These are phyloP conservation scores for Penicillium alfredii DNA, from an alignment of 495 filamentous ascomycete genomes.

Conservation along the genomic window DNA sequence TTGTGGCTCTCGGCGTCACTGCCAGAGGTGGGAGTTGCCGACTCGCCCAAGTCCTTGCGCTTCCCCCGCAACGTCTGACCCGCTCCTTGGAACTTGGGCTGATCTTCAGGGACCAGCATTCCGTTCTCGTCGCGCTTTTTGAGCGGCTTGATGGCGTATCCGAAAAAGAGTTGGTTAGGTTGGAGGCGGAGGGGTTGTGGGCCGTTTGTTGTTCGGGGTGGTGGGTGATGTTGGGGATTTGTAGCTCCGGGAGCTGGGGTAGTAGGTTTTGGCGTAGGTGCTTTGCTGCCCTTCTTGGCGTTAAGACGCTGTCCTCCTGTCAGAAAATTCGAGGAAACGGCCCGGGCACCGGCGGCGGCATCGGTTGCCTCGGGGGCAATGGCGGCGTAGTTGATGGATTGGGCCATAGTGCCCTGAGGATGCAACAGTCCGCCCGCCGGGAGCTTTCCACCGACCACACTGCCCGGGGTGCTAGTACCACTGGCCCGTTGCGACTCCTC, in stretches of 20 bases:
- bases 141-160: slow-evolving; percentile 83
- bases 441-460: slow-evolving; percentile 52
- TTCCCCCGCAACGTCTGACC: slow-evolving; percentile 78
- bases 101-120: slow-evolving; percentile 51
- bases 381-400: slow-evolving; percentile 92
- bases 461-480: slow-evolving; percentile 63
- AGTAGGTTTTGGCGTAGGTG: slow-evolving; percentile 70
- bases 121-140: slow-evolving; percentile 73
- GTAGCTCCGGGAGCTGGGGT: slow-evolving; percentile 69
- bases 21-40: slow-evolving; percentile 33
- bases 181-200: slow-evolving; percentile 83
- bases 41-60: slow-evolving; percentile 43
- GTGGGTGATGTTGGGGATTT: slow-evolving; percentile 46
- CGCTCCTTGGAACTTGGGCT: slow-evolving; percentile 76
- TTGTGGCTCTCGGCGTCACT: slow-evolving; percentile 29
- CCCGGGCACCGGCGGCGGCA: slow-evolving; percentile 53
- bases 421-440: slow-evolving; percentile 69
- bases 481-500: slow-evolving; percentile 65
- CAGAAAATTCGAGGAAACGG: slow-evolving; percentile 72
- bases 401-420: slow-evolving; percentile 87
- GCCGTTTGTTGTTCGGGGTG: slow-evolving; percentile 56
- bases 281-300: slow-evolving; percentile 72
- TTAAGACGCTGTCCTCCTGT: slow-evolving; percentile 68
- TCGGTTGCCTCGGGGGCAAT: slow-evolving; percentile 73
- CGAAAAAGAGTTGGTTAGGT: slow-evolving; percentile 90